Evolutionary conservation across 441 rosid species (phyloP), one percentile per base, ranked within the genome.

Genomic region (Euphorbia corollata): DNA sequence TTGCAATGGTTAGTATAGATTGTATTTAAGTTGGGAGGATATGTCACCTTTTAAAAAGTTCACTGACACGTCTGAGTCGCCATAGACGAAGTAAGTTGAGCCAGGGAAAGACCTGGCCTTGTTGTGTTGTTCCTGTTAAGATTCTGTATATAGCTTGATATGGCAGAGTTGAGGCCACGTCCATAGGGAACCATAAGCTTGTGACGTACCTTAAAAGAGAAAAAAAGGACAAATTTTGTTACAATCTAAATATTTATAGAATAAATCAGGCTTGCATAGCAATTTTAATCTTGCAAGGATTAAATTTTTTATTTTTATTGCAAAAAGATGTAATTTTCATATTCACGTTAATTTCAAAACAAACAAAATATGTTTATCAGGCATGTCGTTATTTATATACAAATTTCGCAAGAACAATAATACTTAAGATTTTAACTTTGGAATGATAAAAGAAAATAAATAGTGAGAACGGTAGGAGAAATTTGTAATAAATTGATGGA

Each of bases 81-180:
- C 97, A 92, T 4, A 92, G 90, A 41, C 97, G 87, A 69, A 90
- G 92, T 83, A 90, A 70, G 73, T 87, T 87, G 79, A 92, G 90
- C 81, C 84, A 75, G 71, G 86, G 80, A 6, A 90, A 87, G 73
- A 60, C 77, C 39, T 76, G 70, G 11, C 86, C 84, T 0, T 64
- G 27, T 32, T 64, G 71, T 62, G 50, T 7, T 77, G 73, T 61
- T 8, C 88, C 87, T 1, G 83, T 75, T 60, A 86, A 20, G 9
- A 77, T 39, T 77, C 82, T 82, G 75, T 82, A 85, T 60, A 90
- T 68, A 54, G 64, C 23, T 48, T 74, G 88, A 65, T 86, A 85
- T 23, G 97, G 98, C 53, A 90, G 58, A n/a, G 96, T 88, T 6
- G 98, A 88, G 18, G 91, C 91, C 20, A 93, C 81, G 65, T 90